These are phyloP conservation scores for Penicillium sp. DNA, from an alignment of 2,329 filamentous ascomycete genomes.

Conservation along the genomic window DNA sequence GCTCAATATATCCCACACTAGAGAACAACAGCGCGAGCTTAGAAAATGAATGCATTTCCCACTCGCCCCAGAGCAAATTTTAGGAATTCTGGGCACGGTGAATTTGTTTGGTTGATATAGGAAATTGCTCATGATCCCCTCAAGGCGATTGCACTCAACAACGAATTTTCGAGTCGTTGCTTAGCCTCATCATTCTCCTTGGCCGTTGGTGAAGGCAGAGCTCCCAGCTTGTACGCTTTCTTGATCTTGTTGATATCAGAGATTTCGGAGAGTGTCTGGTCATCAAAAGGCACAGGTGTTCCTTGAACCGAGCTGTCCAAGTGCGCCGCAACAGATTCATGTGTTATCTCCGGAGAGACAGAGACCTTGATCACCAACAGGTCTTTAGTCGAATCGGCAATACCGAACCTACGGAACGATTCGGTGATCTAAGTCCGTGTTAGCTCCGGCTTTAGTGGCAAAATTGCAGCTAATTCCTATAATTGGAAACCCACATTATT, in stretches of 20 bases:
- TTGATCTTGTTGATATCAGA: conserved; percentile 69
- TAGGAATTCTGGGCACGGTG: not conserved
- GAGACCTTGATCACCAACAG: conserved; percentile 82
- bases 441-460: conserved; percentile 14
- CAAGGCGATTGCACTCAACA: conserved; percentile 76
- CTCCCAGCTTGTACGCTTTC: conserved; percentile 84
- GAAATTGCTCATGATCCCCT: conserved; percentile 53
- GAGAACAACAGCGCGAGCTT: not conserved
- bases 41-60: not conserved
- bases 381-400: conserved; percentile 67
- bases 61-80: not conserved
- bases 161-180: conserved; percentile 60
- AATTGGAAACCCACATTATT: conserved; percentile 64
- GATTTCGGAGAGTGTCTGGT: conserved; percentile 59
- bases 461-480: conserved; percentile 13
- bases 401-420: conserved; percentile 84
- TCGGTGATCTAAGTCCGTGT: conserved; percentile 70
- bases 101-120: not conserved
- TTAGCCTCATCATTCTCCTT: conserved; percentile 26
- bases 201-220: conserved; percentile 46
- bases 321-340: conserved; percentile 58
- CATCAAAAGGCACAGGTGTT: conserved; percentile 57
- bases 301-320: conserved; percentile 64
- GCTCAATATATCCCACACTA: not conserved
- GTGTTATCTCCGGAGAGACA: conserved; percentile 49